A percentile compares a stretch with the other conserved stretches of the same genome.
phyloP scores from a whole-genome alignment of 352 stramenopile genomes.

The Phytophthora agathidicida region DNA sequence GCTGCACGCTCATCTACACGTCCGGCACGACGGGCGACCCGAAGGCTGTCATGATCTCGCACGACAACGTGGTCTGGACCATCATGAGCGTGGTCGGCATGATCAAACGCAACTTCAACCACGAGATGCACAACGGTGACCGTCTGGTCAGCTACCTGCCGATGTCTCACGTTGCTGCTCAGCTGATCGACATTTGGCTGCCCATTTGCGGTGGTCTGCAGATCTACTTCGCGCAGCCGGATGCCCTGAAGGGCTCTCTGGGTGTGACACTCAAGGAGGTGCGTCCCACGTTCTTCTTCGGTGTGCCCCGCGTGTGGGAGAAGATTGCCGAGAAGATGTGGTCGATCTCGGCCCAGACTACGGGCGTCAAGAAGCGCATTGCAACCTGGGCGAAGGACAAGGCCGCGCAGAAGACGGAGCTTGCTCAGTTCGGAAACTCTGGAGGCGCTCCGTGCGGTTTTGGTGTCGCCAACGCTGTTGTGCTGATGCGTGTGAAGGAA shows the following conservation, averaged over 20 bases:
- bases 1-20: constrained; percentile 94
- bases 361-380: constrained; percentile 92
- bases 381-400: constrained; percentile 91
- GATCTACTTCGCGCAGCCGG: constrained; percentile 89
- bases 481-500: constrained; percentile 89
- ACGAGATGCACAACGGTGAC: constrained; percentile 67
- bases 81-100: constrained; percentile 66
- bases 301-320: constrained; percentile 92
- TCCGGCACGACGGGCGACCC: constrained; percentile 94
- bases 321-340: constrained; percentile 94
- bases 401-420: constrained; percentile 72
- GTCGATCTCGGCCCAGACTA: constrained; percentile 84
- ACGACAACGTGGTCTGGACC: constrained; percentile 94
- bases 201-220: constrained; percentile 68
- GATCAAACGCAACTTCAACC: constrained; percentile 63
- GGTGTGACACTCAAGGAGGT: constrained; percentile 86
- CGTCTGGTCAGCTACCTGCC: constrained; percentile 89
- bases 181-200: constrained; percentile 90
- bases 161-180: constrained; percentile 89
- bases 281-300: constrained; percentile 91
- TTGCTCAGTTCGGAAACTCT: constrained; percentile 87
- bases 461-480: constrained; percentile 85
- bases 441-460: constrained; percentile 90
- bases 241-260: constrained; percentile 91
- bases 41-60: constrained; percentile 97